Evolutionary conservation across 768 basidiomycete genomes (phyloP), one percentile per base, ranked within the genome.

Genomic region (Cantharellus anzutake): DNA sequence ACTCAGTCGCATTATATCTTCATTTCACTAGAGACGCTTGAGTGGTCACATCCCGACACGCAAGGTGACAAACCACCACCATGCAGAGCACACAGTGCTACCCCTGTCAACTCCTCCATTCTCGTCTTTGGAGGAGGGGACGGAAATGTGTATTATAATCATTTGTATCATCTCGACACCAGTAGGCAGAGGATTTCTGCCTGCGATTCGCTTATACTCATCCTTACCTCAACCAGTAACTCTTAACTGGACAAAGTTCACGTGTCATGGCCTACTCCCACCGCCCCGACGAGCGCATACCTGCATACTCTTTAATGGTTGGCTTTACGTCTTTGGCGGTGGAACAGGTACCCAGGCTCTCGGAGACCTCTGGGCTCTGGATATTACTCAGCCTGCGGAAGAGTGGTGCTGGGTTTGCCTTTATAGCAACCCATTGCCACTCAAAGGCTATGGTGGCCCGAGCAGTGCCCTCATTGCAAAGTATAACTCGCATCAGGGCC

Each of bases 341-440:
- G 92, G 93, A 2, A 93, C 90, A 61, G 93, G 93, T 0, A 74
- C 84, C 72, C 79, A 78, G n/a, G 91, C 93, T 0, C 74, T 96
- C 59, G 87, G 88, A 64, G 92, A 96, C 68, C 72, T 93, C 20
- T 94, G 91, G 90, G 80, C 83, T 14, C 72, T 94, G 34, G 88
- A 94, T 60, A 79, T 84, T 41, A 71, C 74, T 57, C 64, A 70
- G 48, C 61, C 67, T 37, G 60, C 70, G 3, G 71, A 73, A 3
- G 68, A 69, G 50, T 70, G 83, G 70, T 72, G 71, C 39, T 86
- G 84, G 85, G 44, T 48, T 29, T 48, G 44, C 44, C 44, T 48
- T 11, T 11, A 48, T 1, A 48, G 44, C 11, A 48, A 48, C 29
- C 44, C 44, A 11, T 11, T 48, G 29, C 44, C 44, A 0, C 29